These are phyloP conservation scores for Meira nashicola DNA, from an alignment of 1,284 basidiomycete genomes.

Conservation along the genomic window DNA sequence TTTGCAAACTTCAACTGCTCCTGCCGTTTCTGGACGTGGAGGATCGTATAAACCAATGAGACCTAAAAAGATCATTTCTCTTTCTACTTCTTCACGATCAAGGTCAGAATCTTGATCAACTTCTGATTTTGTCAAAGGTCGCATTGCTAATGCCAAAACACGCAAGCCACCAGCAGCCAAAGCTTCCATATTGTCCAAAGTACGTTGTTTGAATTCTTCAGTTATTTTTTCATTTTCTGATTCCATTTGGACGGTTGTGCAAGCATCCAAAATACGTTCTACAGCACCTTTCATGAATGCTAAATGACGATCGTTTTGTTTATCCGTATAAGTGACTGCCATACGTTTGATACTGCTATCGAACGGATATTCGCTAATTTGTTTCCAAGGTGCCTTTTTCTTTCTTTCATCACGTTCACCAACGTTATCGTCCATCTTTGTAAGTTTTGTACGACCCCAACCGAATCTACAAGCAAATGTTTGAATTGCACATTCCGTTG, in stretches of 20 bases:
- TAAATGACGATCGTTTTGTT: slow-evolving; percentile 28
- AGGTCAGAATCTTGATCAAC: slow-evolving; percentile 29
- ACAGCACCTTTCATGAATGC: slow-evolving; percentile 53
- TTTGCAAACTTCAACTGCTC: slow-evolving; percentile 39
- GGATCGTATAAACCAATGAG: slow-evolving; percentile 47
- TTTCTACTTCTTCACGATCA: slow-evolving; percentile 36
- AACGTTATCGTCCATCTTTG: slow-evolving; percentile 22
- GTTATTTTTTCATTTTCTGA: slow-evolving; percentile 51
- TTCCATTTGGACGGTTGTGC: slow-evolving; percentile 25
- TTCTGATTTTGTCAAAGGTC: slow-evolving; percentile 30
- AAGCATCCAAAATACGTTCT: slow-evolving; percentile 45
- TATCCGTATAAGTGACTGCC: slow-evolving; percentile 55
- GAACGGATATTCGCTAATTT: slow-evolving; percentile 57
- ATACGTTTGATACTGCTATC: slow-evolving; percentile 50
- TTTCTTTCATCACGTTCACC: slow-evolving; percentile 22
- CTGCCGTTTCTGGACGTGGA: slow-evolving; percentile 41
- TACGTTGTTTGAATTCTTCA: slow-evolving; percentile 27
- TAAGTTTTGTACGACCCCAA: slow-evolving; percentile 35
- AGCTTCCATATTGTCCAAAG: slow-evolving; percentile 46
- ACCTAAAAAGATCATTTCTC: slow-evolving; percentile 37
- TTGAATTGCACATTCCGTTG: slow-evolving; percentile 63
- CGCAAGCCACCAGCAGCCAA: slow-evolving; percentile 46
- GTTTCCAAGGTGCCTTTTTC: slow-evolving; percentile 32
- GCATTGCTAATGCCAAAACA: slow-evolving; percentile 45
- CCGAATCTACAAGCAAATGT: slow-evolving; percentile 60